Percentiles rank a stretch among this genome's conserved stretches.
These are phyloP conservation scores for Fraxinus albicans DNA, from an alignment of 305 asterid genomes.

Conservation along the genomic window DNA sequence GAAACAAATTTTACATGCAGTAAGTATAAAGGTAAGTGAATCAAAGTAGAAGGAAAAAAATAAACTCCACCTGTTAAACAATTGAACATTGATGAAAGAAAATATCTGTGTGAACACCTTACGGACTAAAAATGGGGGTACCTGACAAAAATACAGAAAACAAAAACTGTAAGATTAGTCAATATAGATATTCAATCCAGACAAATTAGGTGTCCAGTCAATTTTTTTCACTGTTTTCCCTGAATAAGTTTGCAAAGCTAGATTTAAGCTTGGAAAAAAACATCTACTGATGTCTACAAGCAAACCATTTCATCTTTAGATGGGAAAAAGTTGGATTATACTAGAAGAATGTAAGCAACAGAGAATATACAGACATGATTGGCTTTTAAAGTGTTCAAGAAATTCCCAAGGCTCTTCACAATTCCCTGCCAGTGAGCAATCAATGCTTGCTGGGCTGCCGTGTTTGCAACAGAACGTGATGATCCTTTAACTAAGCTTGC, in stretches of 20 bases:
- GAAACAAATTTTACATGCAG: conserved; percentile 11
- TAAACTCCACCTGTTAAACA: conserved; percentile 55
- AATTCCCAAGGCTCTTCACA: conserved; percentile 54
- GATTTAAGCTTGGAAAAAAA: background rate
- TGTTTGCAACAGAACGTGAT: conserved; percentile 54
- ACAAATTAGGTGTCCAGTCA: background rate
- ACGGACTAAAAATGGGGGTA: conserved; percentile 64
- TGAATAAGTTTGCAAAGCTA: background rate
- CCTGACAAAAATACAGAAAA: conserved; percentile 30
- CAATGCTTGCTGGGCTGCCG: conserved; percentile 63
- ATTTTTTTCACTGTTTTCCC: background rate
- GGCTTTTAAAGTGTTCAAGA: conserved; percentile 53
- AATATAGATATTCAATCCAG: background rate
- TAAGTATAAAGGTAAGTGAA: conserved; percentile 24
- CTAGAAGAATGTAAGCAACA: conserved; percentile 13
- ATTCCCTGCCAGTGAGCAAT: conserved; percentile 78
- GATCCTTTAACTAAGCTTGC: conserved; percentile 72
- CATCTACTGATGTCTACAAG: background rate
- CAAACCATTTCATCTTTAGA: conserved; percentile 18
- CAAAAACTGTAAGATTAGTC: conserved; percentile 16
- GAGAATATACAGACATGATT: conserved; percentile 55
- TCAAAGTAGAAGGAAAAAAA: conserved; percentile 10
- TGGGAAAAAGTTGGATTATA: conserved; percentile 2
- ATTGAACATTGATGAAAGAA: conserved; percentile 65
- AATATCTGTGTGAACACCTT: conserved; percentile 71